Base-by-base conservation (phyloP, 1,284 basidiomycete species). In the Ceratobasidium sp. region DNA sequence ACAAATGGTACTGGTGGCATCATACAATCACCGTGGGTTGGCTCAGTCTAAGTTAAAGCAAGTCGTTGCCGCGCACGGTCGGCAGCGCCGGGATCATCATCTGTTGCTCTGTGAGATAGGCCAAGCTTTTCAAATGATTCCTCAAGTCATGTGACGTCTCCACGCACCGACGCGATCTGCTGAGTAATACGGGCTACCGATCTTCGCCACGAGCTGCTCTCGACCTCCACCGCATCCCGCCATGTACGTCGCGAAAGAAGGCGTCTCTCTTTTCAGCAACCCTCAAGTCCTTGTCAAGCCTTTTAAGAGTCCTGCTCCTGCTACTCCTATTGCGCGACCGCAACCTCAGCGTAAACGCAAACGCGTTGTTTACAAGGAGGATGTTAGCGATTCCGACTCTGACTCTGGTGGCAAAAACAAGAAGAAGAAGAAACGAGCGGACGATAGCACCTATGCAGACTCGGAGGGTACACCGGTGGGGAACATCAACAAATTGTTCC, bases 401-500 rank as follows among this genome's bases (percentile, higher is more conserved):
- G 74, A 75, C 44, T 65, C 59, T 11, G 71, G 57, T 36, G 53
- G 59, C 24, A 78, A 76, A 60, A 75, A 73, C 53, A 71, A 73
- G 72, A 76, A 75, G 60, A 84, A 84, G 82, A 82, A 82, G 11
- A 84, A 84, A 77, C 84, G 84, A 51, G 31, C 59, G 17, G 74
- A 72, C 75, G 83, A 83, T 74, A 75, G 60, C 47, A 65, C 54
- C 15, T 83, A 83, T 76, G 82, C 82, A 5, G 82, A 84, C 78
- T 83, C 83, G 14, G 83, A 84, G 24, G 65, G 65, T n/a, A 53
- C 31, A 9, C 50, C 65, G 5, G 51, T 31, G 19, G 76, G 83
- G 78, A 74, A 83, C 81, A 84, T 87, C 80, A 89, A 92, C 79
- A 88, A 89, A 81, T 89, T 91, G 63, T 98, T 91, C 80, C 95